phyloP scores from a whole-genome alignment of 2,329 filamentous ascomycete genomes.

The Fusarium drepaniforme region DNA sequence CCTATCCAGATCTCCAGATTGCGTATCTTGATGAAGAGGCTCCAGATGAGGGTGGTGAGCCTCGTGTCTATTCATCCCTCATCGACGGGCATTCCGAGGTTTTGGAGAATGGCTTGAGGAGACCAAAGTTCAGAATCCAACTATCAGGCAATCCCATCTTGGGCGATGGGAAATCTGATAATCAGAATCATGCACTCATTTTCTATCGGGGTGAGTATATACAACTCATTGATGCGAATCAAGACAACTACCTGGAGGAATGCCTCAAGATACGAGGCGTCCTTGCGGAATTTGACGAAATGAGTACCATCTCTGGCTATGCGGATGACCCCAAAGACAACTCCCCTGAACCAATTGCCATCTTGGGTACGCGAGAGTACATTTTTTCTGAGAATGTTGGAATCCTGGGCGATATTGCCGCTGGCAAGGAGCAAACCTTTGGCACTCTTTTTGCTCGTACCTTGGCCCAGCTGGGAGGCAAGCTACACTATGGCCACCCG shows the following conservation, averaged over 20 bases:
- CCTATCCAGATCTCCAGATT: conserved; percentile 1
- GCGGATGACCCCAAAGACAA: background rate
- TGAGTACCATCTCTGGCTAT: background rate
- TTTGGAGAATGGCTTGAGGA: background rate
- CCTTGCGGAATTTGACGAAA: conserved; percentile 1
- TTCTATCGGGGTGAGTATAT: conserved; percentile 2
- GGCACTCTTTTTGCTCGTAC: conserved; percentile 2
- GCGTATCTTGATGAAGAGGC: conserved; percentile 4
- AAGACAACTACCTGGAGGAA: background rate
- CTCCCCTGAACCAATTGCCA: background rate
- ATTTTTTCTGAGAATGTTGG: background rate
- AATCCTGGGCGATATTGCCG: background rate
- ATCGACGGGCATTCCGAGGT: background rate
- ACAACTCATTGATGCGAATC: conserved; percentile 1
- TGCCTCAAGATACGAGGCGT: background rate
- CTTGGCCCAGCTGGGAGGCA: background rate
- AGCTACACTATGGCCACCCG: conserved; percentile 1
- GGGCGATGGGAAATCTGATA: background rate
- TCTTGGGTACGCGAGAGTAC: background rate
- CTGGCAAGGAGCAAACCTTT: conserved; percentile 1
- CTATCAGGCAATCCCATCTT: background rate
- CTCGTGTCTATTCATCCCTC: background rate
- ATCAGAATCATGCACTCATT: background rate
- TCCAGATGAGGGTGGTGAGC: background rate
- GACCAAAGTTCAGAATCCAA: background rate